These are phyloP conservation scores for Aspergillus baeticus DNA, from an alignment of 495 filamentous ascomycete genomes.

Conservation along the genomic window DNA sequence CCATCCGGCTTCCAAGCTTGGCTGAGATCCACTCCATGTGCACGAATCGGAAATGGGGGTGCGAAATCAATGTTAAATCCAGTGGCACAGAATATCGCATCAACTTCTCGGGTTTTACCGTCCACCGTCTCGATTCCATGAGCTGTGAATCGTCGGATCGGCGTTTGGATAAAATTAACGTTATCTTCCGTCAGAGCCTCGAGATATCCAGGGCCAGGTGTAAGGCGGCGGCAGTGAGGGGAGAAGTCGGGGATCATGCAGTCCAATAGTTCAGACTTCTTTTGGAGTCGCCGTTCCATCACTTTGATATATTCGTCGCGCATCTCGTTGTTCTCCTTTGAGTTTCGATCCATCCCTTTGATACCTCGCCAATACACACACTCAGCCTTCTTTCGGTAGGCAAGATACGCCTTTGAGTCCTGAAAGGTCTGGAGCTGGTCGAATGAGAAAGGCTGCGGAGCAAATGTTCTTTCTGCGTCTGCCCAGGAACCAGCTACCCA, in stretches of 20 bases:
- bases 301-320: constrained; percentile 49
- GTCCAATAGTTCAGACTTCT: constrained; percentile 52
- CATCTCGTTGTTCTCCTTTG: constrained; percentile 45
- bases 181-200: constrained; percentile 66
- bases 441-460: constrained; percentile 47
- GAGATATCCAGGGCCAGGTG: constrained; percentile 69
- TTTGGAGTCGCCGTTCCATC: constrained; percentile 49
- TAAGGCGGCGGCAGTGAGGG: constrained; percentile 66
- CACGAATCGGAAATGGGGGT: constrained; percentile 57
- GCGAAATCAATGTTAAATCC: constrained; percentile 59
- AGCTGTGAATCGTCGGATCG: constrained; percentile 56
- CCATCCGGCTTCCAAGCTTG: constrained; percentile 47
- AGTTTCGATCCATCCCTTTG: constrained; percentile 52
- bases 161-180: constrained; percentile 54
- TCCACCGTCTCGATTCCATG: constrained; percentile 56
- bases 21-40: constrained; percentile 48
- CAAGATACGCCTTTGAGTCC: constrained; percentile 45
- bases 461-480: constrained; percentile 26
- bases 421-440: constrained; percentile 49
- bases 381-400: constrained; percentile 51
- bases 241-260: constrained; percentile 62
- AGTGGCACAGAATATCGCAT: constrained; percentile 66
- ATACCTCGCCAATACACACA: constrained; percentile 54
- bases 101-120: constrained; percentile 50
- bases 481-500: not conserved